phyloP scores from a whole-genome alignment of 352 stramenopile species.

The Elongisporangium anandrum region DNA sequence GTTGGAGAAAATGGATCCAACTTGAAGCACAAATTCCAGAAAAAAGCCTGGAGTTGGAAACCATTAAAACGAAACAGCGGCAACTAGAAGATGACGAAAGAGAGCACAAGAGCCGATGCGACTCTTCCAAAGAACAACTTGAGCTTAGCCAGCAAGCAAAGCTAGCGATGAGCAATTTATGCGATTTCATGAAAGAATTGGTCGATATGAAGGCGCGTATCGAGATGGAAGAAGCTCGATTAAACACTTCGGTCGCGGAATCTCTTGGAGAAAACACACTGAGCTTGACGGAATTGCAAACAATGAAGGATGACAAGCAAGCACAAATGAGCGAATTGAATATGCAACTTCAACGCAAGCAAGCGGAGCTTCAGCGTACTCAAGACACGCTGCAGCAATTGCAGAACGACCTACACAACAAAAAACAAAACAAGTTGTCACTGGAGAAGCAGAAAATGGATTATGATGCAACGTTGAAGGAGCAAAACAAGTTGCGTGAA shows the following conservation, averaged over 20 bases:
- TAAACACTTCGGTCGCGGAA: constrained; percentile 21
- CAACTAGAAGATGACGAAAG: constrained; percentile 24
- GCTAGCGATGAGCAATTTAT: constrained; percentile 27
- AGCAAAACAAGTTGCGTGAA: constrained; percentile 49
- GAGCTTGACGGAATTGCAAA: constrained; percentile 38
- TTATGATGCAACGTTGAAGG: constrained; percentile 42
- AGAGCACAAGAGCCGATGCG: not conserved
- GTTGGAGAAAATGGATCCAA: constrained; percentile 56
- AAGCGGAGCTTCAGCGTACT: constrained; percentile 37
- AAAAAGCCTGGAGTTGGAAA: constrained; percentile 43
- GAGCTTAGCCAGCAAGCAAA: constrained; percentile 13
- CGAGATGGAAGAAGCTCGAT: constrained; percentile 27
- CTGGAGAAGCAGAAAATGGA: constrained; percentile 48
- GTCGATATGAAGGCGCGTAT: constrained; percentile 16
- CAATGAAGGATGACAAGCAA: constrained; percentile 43
- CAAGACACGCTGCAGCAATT: constrained; percentile 50
- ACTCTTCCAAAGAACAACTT: not conserved
- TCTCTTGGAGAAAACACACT: constrained; percentile 26
- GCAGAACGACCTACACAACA: constrained; percentile 60
- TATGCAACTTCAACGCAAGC: constrained; percentile 46
- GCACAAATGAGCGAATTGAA: constrained; percentile 41
- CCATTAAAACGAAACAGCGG: constrained; percentile 30
- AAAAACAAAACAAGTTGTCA: constrained; percentile 44
- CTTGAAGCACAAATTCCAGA: constrained; percentile 42
- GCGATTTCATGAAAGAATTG: constrained; percentile 31